phyloP scores from a whole-genome alignment of 2,329 filamentous ascomycete species.

The Pezicula carpinea region DNA sequence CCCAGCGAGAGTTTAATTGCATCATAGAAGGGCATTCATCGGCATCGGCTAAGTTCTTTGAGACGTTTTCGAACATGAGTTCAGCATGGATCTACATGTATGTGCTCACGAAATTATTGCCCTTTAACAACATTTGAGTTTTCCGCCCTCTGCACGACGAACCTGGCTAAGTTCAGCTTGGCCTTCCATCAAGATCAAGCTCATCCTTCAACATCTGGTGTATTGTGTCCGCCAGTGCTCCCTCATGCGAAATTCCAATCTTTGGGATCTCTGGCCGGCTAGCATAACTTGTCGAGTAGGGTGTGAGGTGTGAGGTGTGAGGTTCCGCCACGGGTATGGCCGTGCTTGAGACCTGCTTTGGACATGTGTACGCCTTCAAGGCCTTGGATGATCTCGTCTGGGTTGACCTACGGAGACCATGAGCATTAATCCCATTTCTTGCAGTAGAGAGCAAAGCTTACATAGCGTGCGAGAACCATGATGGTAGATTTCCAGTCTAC shows the following conservation, averaged over 20 bases:
- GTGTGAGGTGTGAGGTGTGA: constrained; percentile 50
- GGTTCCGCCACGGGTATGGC: constrained; percentile 37
- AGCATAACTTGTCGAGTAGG: constrained; percentile 55
- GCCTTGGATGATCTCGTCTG: constrained; percentile 49
- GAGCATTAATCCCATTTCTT: neutral
- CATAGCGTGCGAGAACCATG: constrained; percentile 47
- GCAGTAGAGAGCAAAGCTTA: constrained; percentile 20
- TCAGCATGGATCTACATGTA: constrained; percentile 66
- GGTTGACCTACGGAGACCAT: constrained; percentile 40
- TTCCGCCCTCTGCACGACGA: constrained; percentile 2
- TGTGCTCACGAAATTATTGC: constrained; percentile 59
- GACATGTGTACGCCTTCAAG: constrained; percentile 42
- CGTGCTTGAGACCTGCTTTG: constrained; percentile 27
- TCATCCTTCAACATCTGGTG: constrained; percentile 62
- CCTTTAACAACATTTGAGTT: neutral
- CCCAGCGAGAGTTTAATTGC: constrained; percentile 61
- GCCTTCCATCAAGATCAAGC: constrained; percentile 59
- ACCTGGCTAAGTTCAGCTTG: constrained; percentile 61
- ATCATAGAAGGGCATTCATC: constrained; percentile 59
- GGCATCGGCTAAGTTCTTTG: constrained; percentile 69
- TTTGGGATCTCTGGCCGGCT: constrained; percentile 52
- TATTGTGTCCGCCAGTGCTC: constrained; percentile 57
- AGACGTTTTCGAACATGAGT: constrained; percentile 63
- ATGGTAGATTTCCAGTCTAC: constrained; percentile 1
- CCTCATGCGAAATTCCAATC: constrained; percentile 51